These are phyloP conservation scores for Metrosideros polymorpha DNA, from an alignment of 441 rosid genomes.

Conservation along the genomic window DNA sequence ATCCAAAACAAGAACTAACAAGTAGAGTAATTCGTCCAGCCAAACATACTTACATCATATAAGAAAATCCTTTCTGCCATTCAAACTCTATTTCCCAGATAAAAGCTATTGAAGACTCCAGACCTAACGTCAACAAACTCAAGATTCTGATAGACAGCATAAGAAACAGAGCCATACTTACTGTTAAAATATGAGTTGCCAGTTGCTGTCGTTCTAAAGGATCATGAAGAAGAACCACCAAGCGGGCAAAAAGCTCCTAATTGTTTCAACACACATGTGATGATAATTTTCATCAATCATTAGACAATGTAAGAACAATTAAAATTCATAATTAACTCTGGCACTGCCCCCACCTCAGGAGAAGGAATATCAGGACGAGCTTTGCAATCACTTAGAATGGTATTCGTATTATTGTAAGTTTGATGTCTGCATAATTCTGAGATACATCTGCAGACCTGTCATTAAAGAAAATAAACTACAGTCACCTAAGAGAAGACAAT, in stretches of 20 bases:
- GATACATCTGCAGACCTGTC: conserved; percentile 97
- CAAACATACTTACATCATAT: neutral
- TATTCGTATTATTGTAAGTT: conserved; percentile 35
- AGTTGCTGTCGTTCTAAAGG: conserved; percentile 86
- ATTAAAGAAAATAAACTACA: conserved; percentile 10
- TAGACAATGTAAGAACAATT: neutral
- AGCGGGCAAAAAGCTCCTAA: conserved; percentile 90
- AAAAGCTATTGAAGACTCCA: neutral
- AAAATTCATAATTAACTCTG: conserved; percentile 9
- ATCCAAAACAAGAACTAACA: neutral
- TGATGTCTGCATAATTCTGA: conserved; percentile 78
- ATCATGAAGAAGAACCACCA: conserved; percentile 92
- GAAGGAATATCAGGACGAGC: conserved; percentile 76
- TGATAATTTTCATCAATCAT: conserved; percentile 2
- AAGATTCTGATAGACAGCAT: neutral
- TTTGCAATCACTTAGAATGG: conserved; percentile 77
- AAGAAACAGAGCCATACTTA: conserved; percentile 27
- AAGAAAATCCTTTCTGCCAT: neutral
- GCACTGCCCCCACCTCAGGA: conserved; percentile 55
- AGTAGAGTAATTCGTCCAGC: neutral
- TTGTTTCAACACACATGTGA: conserved; percentile 9
- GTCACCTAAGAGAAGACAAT: neutral
- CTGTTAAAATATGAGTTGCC: conserved; percentile 88
- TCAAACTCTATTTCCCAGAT: neutral
- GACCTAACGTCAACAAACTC: neutral